Base-by-base conservation (phyloP, 176 grass and related monocot genomes). In the Leersia perrieri region DNA sequence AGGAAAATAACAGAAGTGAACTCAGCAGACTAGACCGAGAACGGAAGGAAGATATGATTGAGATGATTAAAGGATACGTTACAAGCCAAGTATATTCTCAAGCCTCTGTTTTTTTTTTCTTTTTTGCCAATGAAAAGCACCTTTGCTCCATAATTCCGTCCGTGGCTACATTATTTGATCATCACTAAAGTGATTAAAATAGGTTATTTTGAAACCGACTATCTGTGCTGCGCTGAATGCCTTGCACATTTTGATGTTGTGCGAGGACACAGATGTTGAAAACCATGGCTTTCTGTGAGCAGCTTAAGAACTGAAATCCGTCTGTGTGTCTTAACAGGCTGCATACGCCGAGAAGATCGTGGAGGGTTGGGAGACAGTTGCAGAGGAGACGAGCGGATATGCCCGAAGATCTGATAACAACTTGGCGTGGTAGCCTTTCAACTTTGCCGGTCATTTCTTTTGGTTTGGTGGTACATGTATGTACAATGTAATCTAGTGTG, bases 21-120 rank as follows among this genome's bases (percentile, higher is more conserved):
- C 84, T 99, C 60, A 74, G 88, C 69, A 91, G 92, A 68, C 44
- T 99, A 63, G 96, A 99, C 75, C 70, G 23, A 79, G 90, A 99
- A 87, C 93, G 84, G 77, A 83, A 85, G 60, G 90, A 91, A 76
- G 96, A 99, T 86, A 88, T 95, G 40, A 38, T 95, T 31, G 80
- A 68, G 73, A 99, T 99, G 96, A 65, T 95, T 28, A 95, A 95
- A 90, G 96, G 96, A 38, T 95, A 91, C 66, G 89, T 99, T 68
- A 74, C 88, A 91, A 95, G 86, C 80, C 96, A 99, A 91, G 96
- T 99, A 95, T 38, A 33, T 20, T 64, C 78, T 61, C 57, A 42
- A 30, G 16, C 51, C 22, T 61, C 45, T 69, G 26, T 25, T 45
- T 62, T 29, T 9, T 33, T 47, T 20, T 51, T 67, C 11, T n/a